phyloP scores from a whole-genome alignment of 352 stramenopile species.

The Globisporangium lucens region DNA sequence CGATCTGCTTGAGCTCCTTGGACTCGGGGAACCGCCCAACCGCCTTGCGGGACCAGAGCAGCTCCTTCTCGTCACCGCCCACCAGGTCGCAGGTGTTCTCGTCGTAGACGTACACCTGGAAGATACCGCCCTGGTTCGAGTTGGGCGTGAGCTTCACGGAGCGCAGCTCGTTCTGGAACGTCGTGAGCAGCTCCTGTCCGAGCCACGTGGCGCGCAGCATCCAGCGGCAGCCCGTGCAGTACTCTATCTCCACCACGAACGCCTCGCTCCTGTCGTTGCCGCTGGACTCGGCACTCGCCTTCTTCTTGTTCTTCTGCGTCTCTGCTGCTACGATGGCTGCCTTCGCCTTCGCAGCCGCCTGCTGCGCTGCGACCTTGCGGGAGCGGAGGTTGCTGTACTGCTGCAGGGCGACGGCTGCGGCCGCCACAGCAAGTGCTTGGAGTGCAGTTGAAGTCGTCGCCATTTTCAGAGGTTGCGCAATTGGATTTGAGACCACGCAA shows the following conservation, averaged over 20 bases:
- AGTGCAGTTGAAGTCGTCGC: background rate
- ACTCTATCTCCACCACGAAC: slow-evolving; percentile 87
- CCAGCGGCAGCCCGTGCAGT: slow-evolving; percentile 90
- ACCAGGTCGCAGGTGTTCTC: slow-evolving; percentile 8
- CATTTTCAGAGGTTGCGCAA: background rate
- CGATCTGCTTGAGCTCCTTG: slow-evolving; percentile 91
- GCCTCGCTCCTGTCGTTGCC: slow-evolving; percentile 17
- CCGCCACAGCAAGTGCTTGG: slow-evolving; percentile 28
- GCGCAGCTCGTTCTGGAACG: slow-evolving; percentile 84
- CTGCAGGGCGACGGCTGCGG: slow-evolving; percentile 37
- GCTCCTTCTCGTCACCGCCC: slow-evolving; percentile 37
- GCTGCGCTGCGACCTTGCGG: slow-evolving; percentile 1
- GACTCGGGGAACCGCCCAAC: slow-evolving; percentile 87
- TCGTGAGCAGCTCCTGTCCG: slow-evolving; percentile 90
- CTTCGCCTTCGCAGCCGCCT: slow-evolving; percentile 15
- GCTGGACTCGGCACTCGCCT: background rate
- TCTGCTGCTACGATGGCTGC: slow-evolving; percentile 3
- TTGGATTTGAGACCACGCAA: background rate
- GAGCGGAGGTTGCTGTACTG: slow-evolving; percentile 31
- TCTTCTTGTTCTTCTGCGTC: slow-evolving; percentile 6
- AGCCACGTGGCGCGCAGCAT: slow-evolving; percentile 88
- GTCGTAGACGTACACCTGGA: slow-evolving; percentile 62
- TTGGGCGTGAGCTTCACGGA: slow-evolving; percentile 70
- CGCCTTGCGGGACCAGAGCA: slow-evolving; percentile 86
- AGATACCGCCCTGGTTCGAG: slow-evolving; percentile 50